Base-by-base conservation (phyloP, 2,329 filamentous ascomycete species). In the Diaporthe aspalathi region DNA sequence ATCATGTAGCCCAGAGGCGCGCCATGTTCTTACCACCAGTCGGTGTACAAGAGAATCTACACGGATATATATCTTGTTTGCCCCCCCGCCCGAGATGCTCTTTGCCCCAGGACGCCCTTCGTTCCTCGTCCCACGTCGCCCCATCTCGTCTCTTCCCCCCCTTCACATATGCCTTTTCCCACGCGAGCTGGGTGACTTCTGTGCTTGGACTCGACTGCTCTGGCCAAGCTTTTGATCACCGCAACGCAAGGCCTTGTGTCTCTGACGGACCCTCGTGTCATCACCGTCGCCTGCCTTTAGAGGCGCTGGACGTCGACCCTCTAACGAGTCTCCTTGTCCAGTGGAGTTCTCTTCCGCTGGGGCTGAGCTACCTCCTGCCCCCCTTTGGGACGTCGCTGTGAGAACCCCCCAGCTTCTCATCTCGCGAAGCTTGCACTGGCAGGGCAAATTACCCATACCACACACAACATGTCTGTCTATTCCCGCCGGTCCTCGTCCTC, bases 401-500 rank as follows among this genome's bases (percentile, higher is more conserved):
- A 27, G 24, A 54, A 24, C 24, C 24, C 24, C 40, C 27, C 62
- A 56, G 38, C 45, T 40, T 24, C 22, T 52, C 50, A 27, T 20
- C 32, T 57, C 68, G 56, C 32, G 12, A 27, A 63, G 20, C 38
- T 50, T 43, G 24, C 24, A 68, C 35, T 38, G 5, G n/a, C n/a
- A n/a, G n/a, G 27, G 29, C 65, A 68, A 40, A 49, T 52, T n/a
- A 62, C 29, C 8, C 17, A 65, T 43, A 20, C 38, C 14, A 27
- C n/a, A 32, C 17, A 63, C 60, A 70, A 70, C 24, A 73, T 73
- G 72, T 52, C 65, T 17, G 32, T 68, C 68, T 68, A 68, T 57
- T 70, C 70, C 43, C 71, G 69, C n/a, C 71, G 71, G 12, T 72
- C 72, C 8, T 71, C 72, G 11, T 72, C 68, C 22, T 72, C 70